A percentile compares a stretch with the other conserved stretches of the same genome.
These are phyloP conservation scores for Trichocladium antarcticum DNA, from an alignment of 495 filamentous ascomycete genomes.

Conservation along the genomic window DNA sequence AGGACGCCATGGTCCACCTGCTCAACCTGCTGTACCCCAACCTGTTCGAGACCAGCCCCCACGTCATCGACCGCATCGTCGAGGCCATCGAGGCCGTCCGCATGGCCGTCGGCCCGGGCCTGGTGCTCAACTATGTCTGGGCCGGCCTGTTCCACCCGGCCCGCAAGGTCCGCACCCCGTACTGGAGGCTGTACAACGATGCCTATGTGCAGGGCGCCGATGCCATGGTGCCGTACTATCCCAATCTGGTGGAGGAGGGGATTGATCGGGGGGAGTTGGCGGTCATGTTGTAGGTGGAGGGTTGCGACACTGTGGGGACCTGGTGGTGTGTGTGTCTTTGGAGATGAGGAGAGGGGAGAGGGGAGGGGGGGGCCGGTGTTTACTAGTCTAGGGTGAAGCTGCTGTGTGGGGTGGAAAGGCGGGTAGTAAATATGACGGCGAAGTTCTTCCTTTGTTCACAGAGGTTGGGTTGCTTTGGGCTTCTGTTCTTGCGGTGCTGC, in stretches of 20 bases:
- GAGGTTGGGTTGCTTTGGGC: no score
- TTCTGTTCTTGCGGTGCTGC: no score
- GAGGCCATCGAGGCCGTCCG: slow-evolving; percentile 96
- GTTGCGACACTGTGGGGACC: neutral
- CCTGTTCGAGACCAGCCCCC: slow-evolving; percentile 93
- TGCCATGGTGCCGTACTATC: slow-evolving; percentile 93
- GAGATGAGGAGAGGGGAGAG: no score
- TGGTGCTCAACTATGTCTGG: slow-evolving; percentile 96
- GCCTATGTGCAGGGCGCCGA: slow-evolving; percentile 92
- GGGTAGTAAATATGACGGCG: no score
- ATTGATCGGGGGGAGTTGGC: slow-evolving; percentile 65
- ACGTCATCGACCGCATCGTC: slow-evolving; percentile 96
- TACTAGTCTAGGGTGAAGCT: no score
- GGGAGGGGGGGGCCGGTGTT: no score
- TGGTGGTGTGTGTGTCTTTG: no score
- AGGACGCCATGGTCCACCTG: slow-evolving; percentile 97
- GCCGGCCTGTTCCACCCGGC: slow-evolving; percentile 95
- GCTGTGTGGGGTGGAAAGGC: no score
- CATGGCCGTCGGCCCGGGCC: slow-evolving; percentile 81
- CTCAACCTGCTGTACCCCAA: slow-evolving; percentile 95
- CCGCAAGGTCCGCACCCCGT: slow-evolving; percentile 81
- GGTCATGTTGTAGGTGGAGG: slow-evolving; percentile 58
- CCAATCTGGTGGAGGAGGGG: slow-evolving; percentile 64
- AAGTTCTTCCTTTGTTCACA: no score
- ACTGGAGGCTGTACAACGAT: slow-evolving; percentile 94